Evolutionary conservation across 345 rosid genomes (phyloP), one percentile per base, ranked within the genome.

Genomic region (Adansonia digitata): DNA sequence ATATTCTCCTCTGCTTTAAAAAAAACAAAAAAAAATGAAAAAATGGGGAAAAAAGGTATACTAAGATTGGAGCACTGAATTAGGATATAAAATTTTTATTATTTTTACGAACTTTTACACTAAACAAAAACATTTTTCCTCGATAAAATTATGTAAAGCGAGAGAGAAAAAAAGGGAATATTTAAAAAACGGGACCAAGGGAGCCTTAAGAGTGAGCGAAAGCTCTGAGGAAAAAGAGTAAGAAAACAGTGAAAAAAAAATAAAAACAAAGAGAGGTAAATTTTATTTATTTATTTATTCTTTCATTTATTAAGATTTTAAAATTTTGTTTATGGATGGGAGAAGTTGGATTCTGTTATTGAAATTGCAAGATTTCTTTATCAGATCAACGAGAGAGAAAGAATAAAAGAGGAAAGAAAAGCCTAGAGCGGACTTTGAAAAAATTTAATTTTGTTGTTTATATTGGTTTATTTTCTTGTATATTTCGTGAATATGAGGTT

Each of bases 401-500:
- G 51, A 0, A 7, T 4, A 39, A 3, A n/a, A 1, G 11, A 5
- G 5, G 1, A 0, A 39, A 10, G 31, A 5, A 26, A 42, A 66
- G 29, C 42, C 42, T 59, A 59, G 43, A 43, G 56, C 8, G 42
- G 17, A 29, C 8, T 1, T 18, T 49, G 72, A 63, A 48, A 63
- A 46, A 10, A 42, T 69, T 31, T 13, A 10, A 4, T 49, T 61
- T 20, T 22, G 24, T 45, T 37, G 48, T 69, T 71, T 46, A 57
- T 20, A 60, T 69, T 26, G 71, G 26, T 72, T 37, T 35, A 17
- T 48, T 39, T 55, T 35, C 46, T 24, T 71, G 77, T 68, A 49
- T 72, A 45, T 80, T 75, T 72, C 46, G 72, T 77, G 81, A 79
- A 59, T 55, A 77, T 77, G 78, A 40, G 82, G 53, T 48, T 46